These are phyloP conservation scores for Verticillium longisporum DNA, from an alignment of 2,329 filamentous ascomycete species.

Conservation along the genomic window DNA sequence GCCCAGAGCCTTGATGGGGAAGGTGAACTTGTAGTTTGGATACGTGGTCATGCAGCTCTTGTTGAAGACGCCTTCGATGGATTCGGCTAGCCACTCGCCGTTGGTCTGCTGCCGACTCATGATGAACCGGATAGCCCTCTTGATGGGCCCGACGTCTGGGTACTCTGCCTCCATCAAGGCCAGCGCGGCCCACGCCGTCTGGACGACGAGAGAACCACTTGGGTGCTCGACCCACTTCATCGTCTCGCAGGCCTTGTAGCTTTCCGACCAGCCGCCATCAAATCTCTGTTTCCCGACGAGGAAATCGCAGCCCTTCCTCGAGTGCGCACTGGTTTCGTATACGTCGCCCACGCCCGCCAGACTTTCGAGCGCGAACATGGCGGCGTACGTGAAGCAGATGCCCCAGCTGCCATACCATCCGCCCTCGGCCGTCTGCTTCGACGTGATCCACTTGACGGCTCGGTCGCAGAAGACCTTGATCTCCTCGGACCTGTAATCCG, in stretches of 20 bases:
- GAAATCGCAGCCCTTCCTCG: slow-evolving; percentile 76
- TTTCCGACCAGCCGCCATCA: slow-evolving; percentile 96
- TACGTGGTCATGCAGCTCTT: slow-evolving; percentile 99
- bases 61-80: slow-evolving; percentile 97
- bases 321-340: slow-evolving; percentile 64
- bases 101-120: slow-evolving; percentile 81
- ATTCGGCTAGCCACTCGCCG: slow-evolving; percentile 92
- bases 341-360: slow-evolving; percentile 75
- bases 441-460: slow-evolving; percentile 78
- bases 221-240: slow-evolving; percentile 69
- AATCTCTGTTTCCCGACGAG: slow-evolving; percentile 75
- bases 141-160: slow-evolving; percentile 65
- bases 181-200: slow-evolving; percentile 87
- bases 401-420: slow-evolving; percentile 98
- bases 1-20: slow-evolving; percentile 87
- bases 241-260: slow-evolving; percentile 79
- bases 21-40: slow-evolving; percentile 97
- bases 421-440: slow-evolving; percentile 71
- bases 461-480: slow-evolving; percentile 66
- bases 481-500: slow-evolving; percentile 69
- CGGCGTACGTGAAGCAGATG: slow-evolving; percentile 95
- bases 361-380: slow-evolving; percentile 91
- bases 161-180: slow-evolving; percentile 77
- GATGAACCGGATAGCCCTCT: slow-evolving; percentile 69
- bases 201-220: slow-evolving; percentile 78